Base-by-base conservation (phyloP, 139 green algal genomes). In the Raphidocelis subcapitata region DNA sequence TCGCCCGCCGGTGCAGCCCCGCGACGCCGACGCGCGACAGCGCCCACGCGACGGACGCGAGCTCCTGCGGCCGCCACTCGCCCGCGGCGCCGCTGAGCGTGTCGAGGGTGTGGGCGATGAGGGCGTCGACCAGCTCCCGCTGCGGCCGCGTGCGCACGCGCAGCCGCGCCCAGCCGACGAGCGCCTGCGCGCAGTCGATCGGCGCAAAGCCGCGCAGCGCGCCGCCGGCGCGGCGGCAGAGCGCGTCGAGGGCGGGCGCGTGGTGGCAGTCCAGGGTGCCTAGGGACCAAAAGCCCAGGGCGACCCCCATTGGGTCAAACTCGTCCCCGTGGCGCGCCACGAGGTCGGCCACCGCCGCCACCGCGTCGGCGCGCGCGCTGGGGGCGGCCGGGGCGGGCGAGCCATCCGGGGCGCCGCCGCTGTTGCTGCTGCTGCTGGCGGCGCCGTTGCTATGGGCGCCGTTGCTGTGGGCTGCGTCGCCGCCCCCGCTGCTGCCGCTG, bases 121-220 rank as follows among this genome's bases (percentile, higher is more conserved):
- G 47, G 8, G 69, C 35, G 33, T 77, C 70, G 1, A 77, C 56
- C 60, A 77, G 70, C 70, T 77, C 70, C 3, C 70, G 61, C 47
- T 65, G 61, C 21, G 44, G 62, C 1, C 70, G 60, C 23, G 70
- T 46, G 2, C 61, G 60, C 12, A 63, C 62, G 14, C 49, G 32
- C 16, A 70, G 70, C 70, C 52, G 61, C 2, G 70, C 60, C 16
- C 68, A 54, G 28, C 70, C 70, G 3, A 77, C 70, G 20, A 77
- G 21, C 8, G 70, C 60, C 21, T 12, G 16, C 2, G 60, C 47
- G 65, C 70, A 77, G 26, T 77, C 70, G 41, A 49, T 49, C 41
- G 41, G 41, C 41, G 8, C 8, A 12, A 49, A 49, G 41, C 8
- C 41, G 41, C 41, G 41, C 8, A 49, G 41, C 8, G 8, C 8